Percentiles rank a stretch among this genome's conserved stretches.
Conservation (phyloP, 768 basidiomycete species). For the Trametes maxima region DNA sequence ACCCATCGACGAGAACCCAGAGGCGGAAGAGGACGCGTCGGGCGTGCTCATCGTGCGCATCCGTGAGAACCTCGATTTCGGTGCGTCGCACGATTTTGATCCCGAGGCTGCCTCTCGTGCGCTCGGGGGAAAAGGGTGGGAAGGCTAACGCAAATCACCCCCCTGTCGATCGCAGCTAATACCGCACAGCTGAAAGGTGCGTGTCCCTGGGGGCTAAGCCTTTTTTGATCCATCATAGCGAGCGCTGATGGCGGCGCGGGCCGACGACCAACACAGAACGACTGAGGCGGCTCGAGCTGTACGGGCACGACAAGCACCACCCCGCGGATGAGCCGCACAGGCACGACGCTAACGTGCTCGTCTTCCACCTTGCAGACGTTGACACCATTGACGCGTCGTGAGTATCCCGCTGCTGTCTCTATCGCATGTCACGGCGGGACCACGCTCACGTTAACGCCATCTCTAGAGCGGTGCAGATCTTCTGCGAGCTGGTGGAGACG, state of each 20-base stretch:
- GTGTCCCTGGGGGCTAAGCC: background rate
- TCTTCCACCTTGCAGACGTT: slow-evolving; percentile 94
- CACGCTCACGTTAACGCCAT: background rate
- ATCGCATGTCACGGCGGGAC: background rate
- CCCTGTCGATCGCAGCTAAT: slow-evolving; percentile 59
- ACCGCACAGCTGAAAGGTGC: slow-evolving; percentile 91
- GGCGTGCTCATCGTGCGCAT: slow-evolving; percentile 89
- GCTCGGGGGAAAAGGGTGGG: no score
- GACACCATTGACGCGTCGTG: slow-evolving; percentile 91
- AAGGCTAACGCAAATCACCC: background rate
- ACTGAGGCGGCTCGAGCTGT: slow-evolving; percentile 82
- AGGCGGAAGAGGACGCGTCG: slow-evolving; percentile 76
- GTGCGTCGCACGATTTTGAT: slow-evolving; percentile 42
- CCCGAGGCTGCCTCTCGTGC: background rate
- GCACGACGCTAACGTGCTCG: slow-evolving; percentile 71
- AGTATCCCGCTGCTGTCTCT: slow-evolving; percentile 33
- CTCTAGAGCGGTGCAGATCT: slow-evolving; percentile 77
- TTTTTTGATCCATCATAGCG: slow-evolving; percentile 2
- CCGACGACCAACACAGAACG: slow-evolving; percentile 52
- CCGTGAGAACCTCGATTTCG: slow-evolving; percentile 89
- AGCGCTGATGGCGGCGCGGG: slow-evolving; percentile 13
- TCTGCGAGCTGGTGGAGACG: slow-evolving; percentile 75
- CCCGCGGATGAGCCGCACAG: slow-evolving; percentile 87
- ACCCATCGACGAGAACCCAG: slow-evolving; percentile 84
- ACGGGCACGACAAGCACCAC: slow-evolving; percentile 77